phyloP scores from a whole-genome alignment of 1,284 basidiomycete species.

The Austroboletus niveus region DNA sequence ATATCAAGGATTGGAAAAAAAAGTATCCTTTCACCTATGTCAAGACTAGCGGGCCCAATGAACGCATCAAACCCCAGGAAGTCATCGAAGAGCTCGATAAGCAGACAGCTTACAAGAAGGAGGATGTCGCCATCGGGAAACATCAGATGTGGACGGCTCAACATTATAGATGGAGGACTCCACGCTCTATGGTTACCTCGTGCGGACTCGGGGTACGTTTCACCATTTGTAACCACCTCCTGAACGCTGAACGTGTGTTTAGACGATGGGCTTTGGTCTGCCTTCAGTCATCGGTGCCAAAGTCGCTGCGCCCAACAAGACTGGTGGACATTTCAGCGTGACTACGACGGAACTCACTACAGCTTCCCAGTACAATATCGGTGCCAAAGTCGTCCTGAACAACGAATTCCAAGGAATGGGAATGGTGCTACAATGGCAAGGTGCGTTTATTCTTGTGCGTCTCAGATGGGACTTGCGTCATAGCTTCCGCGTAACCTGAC shows the following conservation, averaged over 20 bases:
- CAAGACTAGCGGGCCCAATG: constrained; percentile 56
- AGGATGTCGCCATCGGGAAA: constrained; percentile 90
- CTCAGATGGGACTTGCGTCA: too few species aligned
- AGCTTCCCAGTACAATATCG: constrained; percentile 87
- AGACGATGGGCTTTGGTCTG: constrained; percentile 98
- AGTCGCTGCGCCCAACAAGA: constrained; percentile 92
- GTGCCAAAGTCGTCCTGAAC: constrained; percentile 91
- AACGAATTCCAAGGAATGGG: constrained; percentile 86
- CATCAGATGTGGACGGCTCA: constrained; percentile 99
- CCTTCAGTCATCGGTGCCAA: constrained; percentile 96
- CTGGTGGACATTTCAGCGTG: constrained; percentile 98
- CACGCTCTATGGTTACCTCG: constrained; percentile 91
- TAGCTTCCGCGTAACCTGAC: background rate
- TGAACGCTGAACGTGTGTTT: constrained; percentile 8
- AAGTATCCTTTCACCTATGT: constrained; percentile 90
- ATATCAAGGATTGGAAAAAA: constrained; percentile 85
- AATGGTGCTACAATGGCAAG: constrained; percentile 99
- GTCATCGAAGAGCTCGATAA: constrained; percentile 90
- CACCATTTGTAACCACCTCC: background rate
- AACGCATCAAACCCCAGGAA: constrained; percentile 93
- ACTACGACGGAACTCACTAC: constrained; percentile 99
- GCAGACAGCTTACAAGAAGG: constrained; percentile 75
- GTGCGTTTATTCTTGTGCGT: constrained; percentile 38
- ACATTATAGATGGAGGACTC: constrained; percentile 87
- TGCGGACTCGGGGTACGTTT: constrained; percentile 87